These are phyloP conservation scores for Citropsis articulata DNA, from an alignment of 345 rosid species.

Conservation along the genomic window DNA sequence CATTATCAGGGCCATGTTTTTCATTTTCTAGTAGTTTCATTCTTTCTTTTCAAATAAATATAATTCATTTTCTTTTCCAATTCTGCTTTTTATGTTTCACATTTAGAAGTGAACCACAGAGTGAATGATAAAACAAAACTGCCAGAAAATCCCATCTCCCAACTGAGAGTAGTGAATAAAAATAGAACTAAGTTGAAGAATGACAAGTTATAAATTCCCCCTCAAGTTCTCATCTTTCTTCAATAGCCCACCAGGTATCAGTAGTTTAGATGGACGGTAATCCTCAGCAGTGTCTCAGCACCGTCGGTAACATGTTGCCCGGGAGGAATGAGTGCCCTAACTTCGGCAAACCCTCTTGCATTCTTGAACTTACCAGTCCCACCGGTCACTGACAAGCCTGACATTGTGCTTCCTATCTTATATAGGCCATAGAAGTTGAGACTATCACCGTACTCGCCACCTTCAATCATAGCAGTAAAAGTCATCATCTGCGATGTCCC, in stretches of 20 bases:
- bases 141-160: not conserved
- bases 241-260: not conserved
- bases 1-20: not conserved
- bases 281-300: slow-evolving; percentile 45
- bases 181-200: not conserved
- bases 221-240: not conserved
- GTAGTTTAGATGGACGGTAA: slow-evolving; percentile 38
- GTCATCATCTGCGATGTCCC: slow-evolving; percentile 56
- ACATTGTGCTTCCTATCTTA: slow-evolving; percentile 41
- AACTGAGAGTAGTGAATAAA: not conserved
- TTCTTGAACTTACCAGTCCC: slow-evolving; percentile 52
- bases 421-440: slow-evolving; percentile 48
- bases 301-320: slow-evolving; percentile 41
- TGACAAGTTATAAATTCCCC: too few relatives aligned
- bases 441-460: slow-evolving; percentile 52
- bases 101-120: not conserved
- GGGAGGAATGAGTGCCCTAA: slow-evolving; percentile 45
- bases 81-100: not conserved
- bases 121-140: not conserved
- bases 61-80: not conserved
- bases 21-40: not conserved
- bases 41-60: not conserved
- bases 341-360: slow-evolving; percentile 40
- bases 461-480: slow-evolving; percentile 52
- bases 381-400: slow-evolving; percentile 42